phyloP scores from a whole-genome alignment of 441 rosid genomes.

The Populus trichocarpa region DNA sequence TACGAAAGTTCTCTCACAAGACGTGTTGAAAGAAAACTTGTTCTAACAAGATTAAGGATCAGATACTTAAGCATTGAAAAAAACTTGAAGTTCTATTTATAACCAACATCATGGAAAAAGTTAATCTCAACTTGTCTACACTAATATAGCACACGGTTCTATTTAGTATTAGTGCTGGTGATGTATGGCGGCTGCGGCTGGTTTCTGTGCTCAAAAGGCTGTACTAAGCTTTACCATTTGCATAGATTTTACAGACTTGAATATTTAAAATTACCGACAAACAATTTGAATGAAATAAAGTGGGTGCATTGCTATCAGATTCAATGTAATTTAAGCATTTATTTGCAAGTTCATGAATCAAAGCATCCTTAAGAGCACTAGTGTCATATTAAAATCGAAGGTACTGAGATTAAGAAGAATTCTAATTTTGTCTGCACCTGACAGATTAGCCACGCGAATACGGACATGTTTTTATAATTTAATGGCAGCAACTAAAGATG shows the following conservation, averaged over 20 bases:
- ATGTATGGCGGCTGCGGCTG: conserved; percentile 33
- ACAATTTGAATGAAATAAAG: conserved; percentile 5
- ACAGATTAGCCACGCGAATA: background rate
- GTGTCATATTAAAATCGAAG: background rate
- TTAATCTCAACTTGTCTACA: background rate
- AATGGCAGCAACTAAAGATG: background rate
- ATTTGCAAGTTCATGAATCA: conserved; percentile 5
- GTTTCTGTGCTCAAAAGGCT: background rate
- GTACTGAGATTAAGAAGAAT: background rate
- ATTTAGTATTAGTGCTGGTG: conserved; percentile 22
- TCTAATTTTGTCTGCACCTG: background rate
- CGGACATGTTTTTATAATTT: background rate
- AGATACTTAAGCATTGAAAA: background rate
- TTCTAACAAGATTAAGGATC: background rate
- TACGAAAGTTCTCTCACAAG: background rate
- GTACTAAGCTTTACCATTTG: background rate
- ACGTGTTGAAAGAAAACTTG: background rate
- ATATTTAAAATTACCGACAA: conserved; percentile 7
- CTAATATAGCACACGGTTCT: background rate
- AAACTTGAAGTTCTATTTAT: background rate
- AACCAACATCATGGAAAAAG: background rate
- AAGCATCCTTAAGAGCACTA: background rate
- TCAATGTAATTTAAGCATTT: background rate
- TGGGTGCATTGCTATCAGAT: conserved; percentile 20
- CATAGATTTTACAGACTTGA: too few relatives aligned